phyloP scores from a whole-genome alignment of 768 basidiomycete genomes.

The Mycena crocata region DNA sequence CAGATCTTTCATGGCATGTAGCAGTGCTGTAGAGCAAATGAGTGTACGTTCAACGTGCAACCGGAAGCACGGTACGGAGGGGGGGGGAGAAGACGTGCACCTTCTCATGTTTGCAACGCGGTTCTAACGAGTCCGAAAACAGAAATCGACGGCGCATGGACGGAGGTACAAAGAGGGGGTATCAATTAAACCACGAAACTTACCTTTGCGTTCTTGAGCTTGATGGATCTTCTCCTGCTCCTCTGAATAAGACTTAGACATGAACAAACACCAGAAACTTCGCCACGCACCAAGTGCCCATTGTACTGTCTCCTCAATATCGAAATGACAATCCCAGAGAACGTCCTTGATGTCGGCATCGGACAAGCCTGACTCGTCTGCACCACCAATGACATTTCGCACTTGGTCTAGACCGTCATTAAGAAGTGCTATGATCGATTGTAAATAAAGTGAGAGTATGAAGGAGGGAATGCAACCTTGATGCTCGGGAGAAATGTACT shows the following conservation, averaged over 20 bases:
- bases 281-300: slow-evolving; percentile 78
- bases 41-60: slow-evolving; percentile 36
- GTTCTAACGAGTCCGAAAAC: slow-evolving; percentile 42
- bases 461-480: slow-evolving; percentile 63
- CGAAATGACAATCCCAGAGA: slow-evolving; percentile 91
- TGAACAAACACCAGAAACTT: neutral
- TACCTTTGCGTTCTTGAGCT: slow-evolving; percentile 87
- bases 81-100: slow-evolving; percentile 62
- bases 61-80: slow-evolving; percentile 22
- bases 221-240: slow-evolving; percentile 72
- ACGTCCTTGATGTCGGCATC: slow-evolving; percentile 82
- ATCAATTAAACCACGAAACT: slow-evolving; percentile 53
- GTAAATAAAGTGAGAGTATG: slow-evolving; percentile 25
- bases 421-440: slow-evolving; percentile 64
- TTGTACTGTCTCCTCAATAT: slow-evolving; percentile 79
- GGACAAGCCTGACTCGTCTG: slow-evolving; percentile 72
- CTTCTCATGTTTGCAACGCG: slow-evolving; percentile 60
- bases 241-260: slow-evolving; percentile 56
- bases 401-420: slow-evolving; percentile 77
- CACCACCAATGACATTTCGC: slow-evolving; percentile 73
- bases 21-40: slow-evolving; percentile 15
- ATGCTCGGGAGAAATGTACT: slow-evolving; percentile 85
- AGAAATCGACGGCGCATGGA: slow-evolving; percentile 39
- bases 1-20: slow-evolving; percentile 30
- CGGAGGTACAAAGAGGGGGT: slow-evolving; percentile 38